These are phyloP conservation scores for Leersia perrieri DNA, from an alignment of 176 grass and related monocot genomes.

Conservation along the genomic window DNA sequence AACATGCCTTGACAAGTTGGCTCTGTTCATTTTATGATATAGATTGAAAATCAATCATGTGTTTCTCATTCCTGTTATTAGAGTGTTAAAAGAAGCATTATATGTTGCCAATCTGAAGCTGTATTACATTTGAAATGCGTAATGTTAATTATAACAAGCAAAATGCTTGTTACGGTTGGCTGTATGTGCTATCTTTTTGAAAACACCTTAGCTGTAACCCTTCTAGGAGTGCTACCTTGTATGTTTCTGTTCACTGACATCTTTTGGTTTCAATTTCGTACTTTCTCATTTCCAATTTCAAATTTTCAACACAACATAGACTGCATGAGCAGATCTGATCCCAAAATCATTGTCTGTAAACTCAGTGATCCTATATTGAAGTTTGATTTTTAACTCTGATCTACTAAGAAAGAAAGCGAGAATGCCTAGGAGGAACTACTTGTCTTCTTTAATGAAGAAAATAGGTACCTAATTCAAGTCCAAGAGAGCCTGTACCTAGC, in stretches of 20 bases:
- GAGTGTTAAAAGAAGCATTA: not conserved
- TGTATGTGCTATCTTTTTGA: not conserved
- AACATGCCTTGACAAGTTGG: not conserved
- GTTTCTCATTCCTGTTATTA: conserved; percentile 20
- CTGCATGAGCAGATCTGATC: not conserved
- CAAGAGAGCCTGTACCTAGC: not conserved
- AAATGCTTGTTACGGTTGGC: not conserved
- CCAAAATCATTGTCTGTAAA: not conserved
- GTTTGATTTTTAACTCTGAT: not conserved
- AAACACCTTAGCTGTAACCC: not conserved
- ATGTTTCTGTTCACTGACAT: not conserved
- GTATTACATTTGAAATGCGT: not conserved
- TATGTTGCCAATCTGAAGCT: not conserved
- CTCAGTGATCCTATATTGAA: not conserved
- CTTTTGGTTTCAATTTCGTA: not conserved
- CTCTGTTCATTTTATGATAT: not conserved
- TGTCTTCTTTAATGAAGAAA: not conserved
- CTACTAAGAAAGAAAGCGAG: not conserved
- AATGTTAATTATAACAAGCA: not conserved
- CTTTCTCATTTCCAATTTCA: conserved; percentile 2
- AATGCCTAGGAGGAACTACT: not conserved
- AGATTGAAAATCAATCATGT: not conserved
- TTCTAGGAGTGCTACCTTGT: not conserved
- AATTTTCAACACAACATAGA: not conserved
- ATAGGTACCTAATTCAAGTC: not conserved